phyloP scores from a whole-genome alignment of 169 alveolate species.

The Cryptosporidium baileyi region DNA sequence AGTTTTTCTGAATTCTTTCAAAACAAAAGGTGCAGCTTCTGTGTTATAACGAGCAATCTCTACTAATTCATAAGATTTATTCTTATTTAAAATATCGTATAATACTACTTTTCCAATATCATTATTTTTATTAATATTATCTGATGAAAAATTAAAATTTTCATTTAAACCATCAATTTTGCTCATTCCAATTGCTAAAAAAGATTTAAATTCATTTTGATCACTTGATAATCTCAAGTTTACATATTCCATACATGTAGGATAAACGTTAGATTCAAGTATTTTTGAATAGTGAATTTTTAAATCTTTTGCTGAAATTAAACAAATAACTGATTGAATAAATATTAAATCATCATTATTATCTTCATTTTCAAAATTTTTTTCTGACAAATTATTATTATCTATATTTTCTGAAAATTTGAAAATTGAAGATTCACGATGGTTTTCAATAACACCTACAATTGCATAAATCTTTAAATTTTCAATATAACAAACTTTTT shows the following conservation, averaged over 20 bases:
- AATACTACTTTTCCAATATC: background rate
- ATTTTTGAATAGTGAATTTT: background rate
- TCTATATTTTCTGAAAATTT: background rate
- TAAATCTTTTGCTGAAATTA: slow-evolving; percentile 22
- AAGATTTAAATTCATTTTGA: background rate
- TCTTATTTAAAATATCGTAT: background rate
- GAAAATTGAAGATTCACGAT: background rate
- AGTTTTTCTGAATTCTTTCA: slow-evolving; percentile 10
- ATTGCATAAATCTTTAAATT: slow-evolving; percentile 41
- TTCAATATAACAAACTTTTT: slow-evolving; percentile 29
- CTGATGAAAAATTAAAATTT: background rate
- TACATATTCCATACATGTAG: slow-evolving; percentile 57
- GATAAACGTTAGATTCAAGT: slow-evolving; percentile 7
- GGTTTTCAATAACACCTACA: slow-evolving; percentile 27
- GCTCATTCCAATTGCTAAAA: slow-evolving; percentile 41
- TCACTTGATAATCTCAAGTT: background rate
- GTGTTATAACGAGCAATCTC: slow-evolving; percentile 22
- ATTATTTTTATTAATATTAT: background rate
- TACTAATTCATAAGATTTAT: background rate
- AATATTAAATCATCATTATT: background rate
- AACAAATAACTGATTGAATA: slow-evolving; percentile 9
- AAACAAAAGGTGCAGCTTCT: slow-evolving; percentile 33
- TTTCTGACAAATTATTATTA: background rate
- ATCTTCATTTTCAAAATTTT: background rate
- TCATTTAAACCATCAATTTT: background rate